Evolutionary conservation across 495 filamentous ascomycete genomes (phyloP).

Genomic region (Trichoderma reesei): DNA sequence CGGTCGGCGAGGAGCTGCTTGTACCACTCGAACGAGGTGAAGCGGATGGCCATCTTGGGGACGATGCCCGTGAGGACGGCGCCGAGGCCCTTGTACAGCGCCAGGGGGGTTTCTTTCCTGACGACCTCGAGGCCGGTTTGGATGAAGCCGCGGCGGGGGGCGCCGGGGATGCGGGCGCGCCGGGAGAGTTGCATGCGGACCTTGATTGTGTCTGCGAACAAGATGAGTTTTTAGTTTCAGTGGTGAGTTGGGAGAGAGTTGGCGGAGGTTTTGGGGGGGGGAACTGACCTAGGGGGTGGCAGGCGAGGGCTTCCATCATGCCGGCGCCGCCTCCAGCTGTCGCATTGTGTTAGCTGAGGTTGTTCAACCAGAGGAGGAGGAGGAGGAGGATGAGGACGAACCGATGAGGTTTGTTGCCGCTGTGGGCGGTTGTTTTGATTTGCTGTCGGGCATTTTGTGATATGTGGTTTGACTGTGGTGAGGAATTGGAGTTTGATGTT

Average conservation of each 20-base stretch:
- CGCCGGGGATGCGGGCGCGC: constrained; percentile 70
- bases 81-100: constrained; percentile 92
- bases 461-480: not conserved
- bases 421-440: constrained; percentile 63
- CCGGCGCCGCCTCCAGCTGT: constrained; percentile 93
- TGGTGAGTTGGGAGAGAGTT: not conserved
- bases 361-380: not conserved
- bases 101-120: constrained; percentile 78
- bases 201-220: constrained; percentile 75
- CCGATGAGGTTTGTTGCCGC: constrained; percentile 91
- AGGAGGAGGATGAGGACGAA: too few species aligned
- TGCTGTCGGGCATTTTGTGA: constrained; percentile 16
- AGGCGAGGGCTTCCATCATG: constrained; percentile 98
- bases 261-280: not conserved
- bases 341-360: not conserved
- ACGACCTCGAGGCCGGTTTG: constrained; percentile 81
- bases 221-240: not conserved
- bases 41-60: constrained; percentile 98
- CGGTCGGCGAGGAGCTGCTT: constrained; percentile 71
- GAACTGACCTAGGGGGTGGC: constrained; percentile 83
- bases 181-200: constrained; percentile 98
- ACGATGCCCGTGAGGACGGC: constrained; percentile 95
- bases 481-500: not conserved
- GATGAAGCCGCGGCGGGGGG: constrained; percentile 79
- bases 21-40: constrained; percentile 94